These are phyloP conservation scores for Thielaviopsis euricoi DNA, from an alignment of 2,329 filamentous ascomycete genomes.

Conservation along the genomic window DNA sequence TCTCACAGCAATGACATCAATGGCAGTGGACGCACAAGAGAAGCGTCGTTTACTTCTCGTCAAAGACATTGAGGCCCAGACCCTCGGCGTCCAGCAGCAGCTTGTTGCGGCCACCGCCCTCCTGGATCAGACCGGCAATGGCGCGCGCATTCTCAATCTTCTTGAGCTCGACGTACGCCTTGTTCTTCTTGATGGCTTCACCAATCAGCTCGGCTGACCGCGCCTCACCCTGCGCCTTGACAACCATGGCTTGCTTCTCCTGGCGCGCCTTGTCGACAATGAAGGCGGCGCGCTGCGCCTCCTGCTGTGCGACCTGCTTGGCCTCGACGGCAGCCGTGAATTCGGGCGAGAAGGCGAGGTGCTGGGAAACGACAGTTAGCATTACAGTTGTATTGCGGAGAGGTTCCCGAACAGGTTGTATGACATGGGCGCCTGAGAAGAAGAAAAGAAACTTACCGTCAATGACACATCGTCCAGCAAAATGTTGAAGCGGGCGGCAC, in stretches of 20 bases:
- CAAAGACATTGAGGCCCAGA: conserved; percentile 74
- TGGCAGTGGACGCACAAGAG: not conserved
- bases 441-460: conserved; percentile 44
- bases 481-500: conserved; percentile 94
- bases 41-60: conserved; percentile 17
- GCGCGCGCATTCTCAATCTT: conserved; percentile 92
- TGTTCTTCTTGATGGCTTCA: conserved; percentile 98
- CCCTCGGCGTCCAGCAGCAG: conserved; percentile 84
- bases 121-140: conserved; percentile 79
- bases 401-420: too few relatives aligned
- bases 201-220: conserved; percentile 95
- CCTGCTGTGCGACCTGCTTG: conserved; percentile 68
- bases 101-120: conserved; percentile 76
- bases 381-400: not conserved
- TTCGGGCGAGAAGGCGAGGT: conserved; percentile 57
- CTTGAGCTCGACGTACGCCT: conserved; percentile 89
- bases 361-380: conserved; percentile 23
- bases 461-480: conserved; percentile 92
- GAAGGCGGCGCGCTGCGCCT: conserved; percentile 92
- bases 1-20: not conserved
- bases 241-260: conserved; percentile 98
- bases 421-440: too few relatives aligned
- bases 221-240: conserved; percentile 96
- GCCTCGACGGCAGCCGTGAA: conserved; percentile 59
- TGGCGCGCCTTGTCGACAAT: conserved; percentile 97